A percentile compares a stretch with the other conserved stretches of the same genome.
Conservation (phyloP, 164 flowering plant genomes). For the Paratinospora sagittata region DNA sequence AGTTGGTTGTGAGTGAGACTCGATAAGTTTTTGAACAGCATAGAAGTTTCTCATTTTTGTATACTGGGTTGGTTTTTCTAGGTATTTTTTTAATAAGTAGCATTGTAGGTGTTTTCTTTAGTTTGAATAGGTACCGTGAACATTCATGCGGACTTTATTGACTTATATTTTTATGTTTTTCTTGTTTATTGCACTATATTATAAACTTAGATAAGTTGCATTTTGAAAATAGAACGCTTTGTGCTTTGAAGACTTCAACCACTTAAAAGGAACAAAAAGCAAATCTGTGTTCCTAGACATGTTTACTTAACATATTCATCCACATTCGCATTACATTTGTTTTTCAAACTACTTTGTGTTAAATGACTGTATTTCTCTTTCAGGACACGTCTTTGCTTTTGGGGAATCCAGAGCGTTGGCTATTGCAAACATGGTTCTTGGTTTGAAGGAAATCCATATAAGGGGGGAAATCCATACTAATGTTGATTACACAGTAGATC, state of each 20-base stretch:
- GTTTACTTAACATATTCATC: not conserved
- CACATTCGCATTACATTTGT: not conserved
- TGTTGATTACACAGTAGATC: slow-evolving; percentile 96
- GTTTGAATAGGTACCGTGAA: not conserved
- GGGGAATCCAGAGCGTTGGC: slow-evolving; percentile 98
- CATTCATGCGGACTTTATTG: not conserved
- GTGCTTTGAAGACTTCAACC: not conserved
- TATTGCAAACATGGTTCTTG: slow-evolving; percentile 98
- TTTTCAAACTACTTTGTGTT: not conserved
- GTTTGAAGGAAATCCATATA: slow-evolving; percentile 96
- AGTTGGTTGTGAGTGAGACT: not conserved
- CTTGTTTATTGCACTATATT: not conserved
- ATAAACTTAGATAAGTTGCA: not conserved
- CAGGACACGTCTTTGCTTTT: slow-evolving; percentile 99
- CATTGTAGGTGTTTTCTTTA: not conserved
- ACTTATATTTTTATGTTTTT: not conserved
- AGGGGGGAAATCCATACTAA: slow-evolving; percentile 97
- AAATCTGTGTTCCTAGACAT: not conserved
- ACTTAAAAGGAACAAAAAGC: not conserved
- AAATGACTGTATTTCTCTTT: slow-evolving; percentile 3
- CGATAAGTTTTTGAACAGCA: not conserved
- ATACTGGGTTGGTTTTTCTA: not conserved
- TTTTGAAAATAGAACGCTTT: not conserved
- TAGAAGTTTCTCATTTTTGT: not conserved
- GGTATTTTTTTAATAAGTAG: not conserved